Percentiles rank a stretch among this genome's conserved stretches.
phyloP scores from a whole-genome alignment of 306 rosid genomes.

The Sphenostylis stenocarpa region DNA sequence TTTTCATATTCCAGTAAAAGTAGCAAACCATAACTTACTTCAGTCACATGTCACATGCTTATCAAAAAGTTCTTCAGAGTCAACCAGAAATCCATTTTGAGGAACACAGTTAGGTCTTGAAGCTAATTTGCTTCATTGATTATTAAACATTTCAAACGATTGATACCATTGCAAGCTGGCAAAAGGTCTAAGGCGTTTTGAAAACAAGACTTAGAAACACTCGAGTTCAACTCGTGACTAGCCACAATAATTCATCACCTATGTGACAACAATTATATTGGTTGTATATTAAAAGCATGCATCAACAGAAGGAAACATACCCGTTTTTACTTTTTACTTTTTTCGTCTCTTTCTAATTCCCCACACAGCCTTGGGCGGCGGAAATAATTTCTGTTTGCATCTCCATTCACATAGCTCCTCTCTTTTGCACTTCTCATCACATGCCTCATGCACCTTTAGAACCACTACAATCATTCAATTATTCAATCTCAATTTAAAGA shows the following conservation, averaged over 20 bases:
- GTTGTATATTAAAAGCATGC: constrained; percentile 37
- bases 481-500: constrained; percentile 14
- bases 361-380: constrained; percentile 31
- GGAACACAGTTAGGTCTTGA: too few relatives aligned
- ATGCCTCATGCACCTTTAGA: constrained; percentile 29
- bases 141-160: too few relatives aligned
- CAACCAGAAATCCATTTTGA: too few relatives aligned
- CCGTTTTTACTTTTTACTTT: constrained; percentile 18
- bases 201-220: neutral
- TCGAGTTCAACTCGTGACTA: constrained; percentile 1
- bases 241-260: neutral
- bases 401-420: neutral
- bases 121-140: too few relatives aligned
- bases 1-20: too few relatives aligned
- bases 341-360: constrained; percentile 12
- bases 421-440: constrained; percentile 13
- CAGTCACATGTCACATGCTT: too few relatives aligned
- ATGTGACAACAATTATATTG: neutral
- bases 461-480: constrained; percentile 19
- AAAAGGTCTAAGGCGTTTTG: neutral
- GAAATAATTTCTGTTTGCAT: constrained; percentile 31
- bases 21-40: too few relatives aligned
- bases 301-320: constrained; percentile 27
- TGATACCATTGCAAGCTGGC: too few relatives aligned
- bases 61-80: too few relatives aligned